Evolutionary conservation across 2,329 filamentous ascomycete genomes (phyloP).

Genomic region (Fusarium sp.): DNA sequence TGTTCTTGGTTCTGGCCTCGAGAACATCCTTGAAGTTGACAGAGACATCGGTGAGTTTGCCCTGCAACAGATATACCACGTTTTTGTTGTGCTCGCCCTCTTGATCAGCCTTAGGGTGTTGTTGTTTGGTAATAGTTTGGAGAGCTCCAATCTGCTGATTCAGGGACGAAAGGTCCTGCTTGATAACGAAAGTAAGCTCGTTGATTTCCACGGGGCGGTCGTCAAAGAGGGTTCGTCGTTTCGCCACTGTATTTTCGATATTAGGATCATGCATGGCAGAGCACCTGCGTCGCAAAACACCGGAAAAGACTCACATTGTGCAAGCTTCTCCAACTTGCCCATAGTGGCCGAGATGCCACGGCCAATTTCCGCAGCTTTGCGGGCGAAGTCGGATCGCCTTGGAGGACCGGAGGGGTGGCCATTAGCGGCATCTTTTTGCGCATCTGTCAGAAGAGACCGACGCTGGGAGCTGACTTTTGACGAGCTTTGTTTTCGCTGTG

Average conservation of each 20-base stretch:
- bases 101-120: slow-evolving; percentile 79
- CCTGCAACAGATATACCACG: slow-evolving; percentile 90
- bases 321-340: slow-evolving; percentile 93
- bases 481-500: slow-evolving; percentile 81
- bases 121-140: slow-evolving; percentile 80
- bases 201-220: slow-evolving; percentile 97
- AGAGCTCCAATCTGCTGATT: slow-evolving; percentile 90
- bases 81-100: slow-evolving; percentile 99
- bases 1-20: slow-evolving; percentile 96
- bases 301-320: slow-evolving; percentile 71
- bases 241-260: slow-evolving; percentile 72
- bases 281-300: background rate
- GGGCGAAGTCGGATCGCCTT: slow-evolving; percentile 90
- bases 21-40: slow-evolving; percentile 98
- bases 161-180: slow-evolving; percentile 86
- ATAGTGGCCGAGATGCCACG: slow-evolving; percentile 92
- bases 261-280: slow-evolving; percentile 17
- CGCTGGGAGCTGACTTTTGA: slow-evolving; percentile 83
- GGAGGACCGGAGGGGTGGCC: slow-evolving; percentile 60
- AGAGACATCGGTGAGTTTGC: slow-evolving; percentile 90
- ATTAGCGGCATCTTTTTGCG: slow-evolving; percentile 74
- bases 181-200: slow-evolving; percentile 96
- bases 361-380: slow-evolving; percentile 90
- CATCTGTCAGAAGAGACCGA: slow-evolving; percentile 80
- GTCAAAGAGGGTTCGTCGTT: slow-evolving; percentile 95